phyloP scores from a whole-genome alignment of 306 rosid genomes.

The Cucurbita moschata region DNA sequence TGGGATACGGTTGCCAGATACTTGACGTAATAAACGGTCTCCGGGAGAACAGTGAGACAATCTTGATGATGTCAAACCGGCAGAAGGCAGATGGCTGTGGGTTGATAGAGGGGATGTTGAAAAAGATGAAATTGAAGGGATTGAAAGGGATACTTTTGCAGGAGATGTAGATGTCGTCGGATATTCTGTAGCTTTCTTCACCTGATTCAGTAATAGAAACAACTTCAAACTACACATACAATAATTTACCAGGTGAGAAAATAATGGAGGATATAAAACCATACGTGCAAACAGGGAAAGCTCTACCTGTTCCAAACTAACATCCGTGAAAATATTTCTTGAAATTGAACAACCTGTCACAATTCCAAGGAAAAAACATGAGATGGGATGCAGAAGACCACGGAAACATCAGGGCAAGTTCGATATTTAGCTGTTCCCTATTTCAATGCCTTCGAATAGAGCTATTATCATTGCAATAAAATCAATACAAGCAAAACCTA shows the following conservation, averaged over 20 bases:
- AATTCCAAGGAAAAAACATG: not conserved
- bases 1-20: conserved; percentile 41
- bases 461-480: not conserved
- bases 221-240: not conserved
- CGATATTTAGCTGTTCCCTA: not conserved
- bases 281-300: not conserved
- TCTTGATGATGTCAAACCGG: conserved; percentile 36
- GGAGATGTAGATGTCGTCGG: conserved; percentile 45
- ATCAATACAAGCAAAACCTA: not conserved
- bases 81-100: conserved; percentile 35
- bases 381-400: not conserved
- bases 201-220: conserved; percentile 20
- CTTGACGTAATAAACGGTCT: conserved; percentile 40
- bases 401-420: not conserved
- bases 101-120: conserved; percentile 58
- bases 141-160: conserved; percentile 33
- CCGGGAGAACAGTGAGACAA: conserved; percentile 45
- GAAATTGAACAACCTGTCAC: conserved; percentile 55
- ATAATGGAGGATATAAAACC: not conserved
- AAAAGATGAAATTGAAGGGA: conserved; percentile 54
- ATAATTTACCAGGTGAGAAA: not conserved
- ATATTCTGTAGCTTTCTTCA: conserved; percentile 38
- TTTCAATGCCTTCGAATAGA: not conserved
- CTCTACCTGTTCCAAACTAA: conserved; percentile 55
- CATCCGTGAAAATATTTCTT: conserved; percentile 50